A percentile compares a stretch with the other conserved stretches of the same genome.
Evolutionary conservation across 768 basidiomycete species (phyloP).

Genomic region (Termitomyces sp.): DNA sequence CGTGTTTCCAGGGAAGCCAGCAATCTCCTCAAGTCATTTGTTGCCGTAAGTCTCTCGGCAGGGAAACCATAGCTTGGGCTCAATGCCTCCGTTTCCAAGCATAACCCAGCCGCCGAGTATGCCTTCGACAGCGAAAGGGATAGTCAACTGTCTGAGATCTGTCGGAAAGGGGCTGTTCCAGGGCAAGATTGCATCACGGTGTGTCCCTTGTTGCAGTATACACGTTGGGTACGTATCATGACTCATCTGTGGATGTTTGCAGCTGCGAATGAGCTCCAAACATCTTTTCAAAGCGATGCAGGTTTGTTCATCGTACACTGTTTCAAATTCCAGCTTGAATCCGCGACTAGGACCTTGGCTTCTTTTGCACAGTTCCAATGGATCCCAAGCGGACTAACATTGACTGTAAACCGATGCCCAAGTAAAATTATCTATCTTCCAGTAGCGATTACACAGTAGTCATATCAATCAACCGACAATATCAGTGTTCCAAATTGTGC

Average conservation of each 20-base stretch:
- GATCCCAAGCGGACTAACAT: constrained; percentile 64
- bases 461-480: neutral
- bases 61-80: neutral
- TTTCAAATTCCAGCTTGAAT: neutral
- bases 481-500: neutral
- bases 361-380: constrained; percentile 65
- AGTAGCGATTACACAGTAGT: neutral
- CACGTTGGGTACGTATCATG: neutral
- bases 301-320: constrained; percentile 28
- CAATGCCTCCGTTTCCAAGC: constrained; percentile 23
- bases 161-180: constrained; percentile 39
- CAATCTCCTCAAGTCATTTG: constrained; percentile 11
- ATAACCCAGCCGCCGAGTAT: constrained; percentile 45
- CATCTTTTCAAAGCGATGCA: constrained; percentile 70
- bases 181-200: constrained; percentile 54
- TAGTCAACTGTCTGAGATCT: constrained; percentile 53
- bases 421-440: constrained; percentile 11
- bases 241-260: neutral
- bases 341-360: constrained; percentile 46
- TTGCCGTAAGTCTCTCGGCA: constrained; percentile 6
- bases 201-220: constrained; percentile 16
- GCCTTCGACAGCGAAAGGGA: constrained; percentile 60
- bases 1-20: constrained; percentile 1
- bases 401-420: constrained; percentile 63
- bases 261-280: constrained; percentile 63